phyloP scores from a whole-genome alignment of 73 alveolate genomes.

The Blepharisma stoltei region DNA sequence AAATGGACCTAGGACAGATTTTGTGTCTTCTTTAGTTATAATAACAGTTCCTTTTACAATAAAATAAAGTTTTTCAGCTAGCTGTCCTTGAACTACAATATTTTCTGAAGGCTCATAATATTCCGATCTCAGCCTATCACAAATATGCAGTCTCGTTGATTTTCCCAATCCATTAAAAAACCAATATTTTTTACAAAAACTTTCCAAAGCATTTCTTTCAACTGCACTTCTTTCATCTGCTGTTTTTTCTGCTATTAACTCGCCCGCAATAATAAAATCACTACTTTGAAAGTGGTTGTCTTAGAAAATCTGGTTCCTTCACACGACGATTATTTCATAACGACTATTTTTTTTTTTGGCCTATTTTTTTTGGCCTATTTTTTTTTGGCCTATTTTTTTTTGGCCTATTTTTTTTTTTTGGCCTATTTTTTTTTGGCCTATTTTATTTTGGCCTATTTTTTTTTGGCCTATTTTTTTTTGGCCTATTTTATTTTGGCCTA shows the following conservation, averaged over 20 bases:
- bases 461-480: too few species aligned
- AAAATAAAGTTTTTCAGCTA: neutral
- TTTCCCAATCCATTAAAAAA: slow-evolving; percentile 24
- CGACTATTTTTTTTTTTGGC: too few species aligned
- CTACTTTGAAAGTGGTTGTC: too few species aligned
- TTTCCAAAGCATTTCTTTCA: slow-evolving; percentile 10
- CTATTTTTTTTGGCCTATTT: too few species aligned
- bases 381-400: too few species aligned
- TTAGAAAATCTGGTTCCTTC: too few species aligned
- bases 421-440: too few species aligned
- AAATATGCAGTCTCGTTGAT: neutral
- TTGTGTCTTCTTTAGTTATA: neutral
- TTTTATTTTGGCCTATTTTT: too few species aligned
- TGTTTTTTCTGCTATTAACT: neutral
- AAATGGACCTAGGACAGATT: neutral
- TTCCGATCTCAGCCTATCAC: slow-evolving; percentile 12
- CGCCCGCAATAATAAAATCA: too few species aligned
- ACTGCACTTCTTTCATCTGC: neutral
- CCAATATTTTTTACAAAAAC: neutral
- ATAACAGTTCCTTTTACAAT: slow-evolving; percentile 14
- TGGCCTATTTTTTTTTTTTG: too few species aligned
- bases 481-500: too few species aligned
- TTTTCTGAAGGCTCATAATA: neutral
- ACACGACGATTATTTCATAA: too few species aligned
- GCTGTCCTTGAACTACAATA: neutral